phyloP scores from a whole-genome alignment of 495 filamentous ascomycete species.

The Usnea hakonensis region DNA sequence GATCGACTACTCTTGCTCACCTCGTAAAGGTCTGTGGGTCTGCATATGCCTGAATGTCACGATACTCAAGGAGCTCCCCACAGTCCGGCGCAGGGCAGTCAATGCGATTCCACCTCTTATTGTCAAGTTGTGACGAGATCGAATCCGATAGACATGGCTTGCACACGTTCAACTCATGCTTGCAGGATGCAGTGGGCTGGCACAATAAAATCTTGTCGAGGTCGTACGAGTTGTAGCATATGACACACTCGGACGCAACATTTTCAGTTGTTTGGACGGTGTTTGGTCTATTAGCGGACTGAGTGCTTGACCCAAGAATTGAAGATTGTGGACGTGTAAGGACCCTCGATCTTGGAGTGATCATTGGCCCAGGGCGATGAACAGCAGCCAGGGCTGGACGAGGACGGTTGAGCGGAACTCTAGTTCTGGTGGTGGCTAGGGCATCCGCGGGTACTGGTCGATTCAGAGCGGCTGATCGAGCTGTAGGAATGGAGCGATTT shows the following conservation, averaged over 20 bases:
- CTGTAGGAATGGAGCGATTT: background rate
- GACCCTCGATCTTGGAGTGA: background rate
- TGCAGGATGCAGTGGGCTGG: background rate
- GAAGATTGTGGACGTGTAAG: background rate
- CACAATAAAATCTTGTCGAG: background rate
- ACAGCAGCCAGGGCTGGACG: background rate
- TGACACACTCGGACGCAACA: background rate
- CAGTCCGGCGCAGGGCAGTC: background rate
- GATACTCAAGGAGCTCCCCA: background rate
- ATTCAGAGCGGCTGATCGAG: background rate
- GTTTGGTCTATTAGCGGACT: background rate
- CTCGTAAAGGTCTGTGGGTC: background rate
- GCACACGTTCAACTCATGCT: background rate
- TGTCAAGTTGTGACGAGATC: background rate
- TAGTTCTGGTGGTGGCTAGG: too few relatives aligned
- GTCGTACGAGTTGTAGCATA: background rate
- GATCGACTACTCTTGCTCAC: background rate
- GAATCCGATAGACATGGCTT: background rate
- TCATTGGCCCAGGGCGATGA: background rate
- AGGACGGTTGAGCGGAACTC: too few relatives aligned
- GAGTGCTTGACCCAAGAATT: background rate
- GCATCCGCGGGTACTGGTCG: too few relatives aligned
- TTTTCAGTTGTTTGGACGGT: background rate
- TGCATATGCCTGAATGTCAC: background rate
- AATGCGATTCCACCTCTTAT: background rate